phyloP scores from a whole-genome alignment of 1,284 basidiomycete genomes.

The Phenoliferia sp. region DNA sequence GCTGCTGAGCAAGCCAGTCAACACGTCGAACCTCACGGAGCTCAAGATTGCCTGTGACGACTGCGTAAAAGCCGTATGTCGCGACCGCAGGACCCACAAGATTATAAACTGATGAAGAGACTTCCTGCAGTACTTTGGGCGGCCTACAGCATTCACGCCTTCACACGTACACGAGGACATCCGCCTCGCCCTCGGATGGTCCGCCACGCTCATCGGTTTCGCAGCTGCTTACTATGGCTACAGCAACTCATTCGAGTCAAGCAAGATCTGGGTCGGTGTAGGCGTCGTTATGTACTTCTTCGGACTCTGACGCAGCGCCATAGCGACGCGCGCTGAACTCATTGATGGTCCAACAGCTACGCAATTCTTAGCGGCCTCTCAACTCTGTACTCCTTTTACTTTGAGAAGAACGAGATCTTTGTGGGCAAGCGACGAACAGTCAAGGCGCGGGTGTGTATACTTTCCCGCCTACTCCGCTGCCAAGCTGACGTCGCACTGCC shows the following conservation, averaged over 20 bases:
- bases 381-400: conserved; percentile 69
- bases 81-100: not conserved
- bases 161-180: conserved; percentile 80
- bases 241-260: conserved; percentile 76
- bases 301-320: not conserved
- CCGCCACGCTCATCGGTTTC: conserved; percentile 69
- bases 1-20: conserved; percentile 56
- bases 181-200: conserved; percentile 74
- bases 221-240: conserved; percentile 78
- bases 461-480: not conserved
- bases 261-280: conserved; percentile 69
- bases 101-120: not conserved
- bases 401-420: conserved; percentile 74
- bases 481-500: not conserved
- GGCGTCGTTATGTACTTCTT: conserved; percentile 55
- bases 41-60: conserved; percentile 88
- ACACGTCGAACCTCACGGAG: conserved; percentile 71
- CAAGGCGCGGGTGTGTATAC: conserved; percentile 62
- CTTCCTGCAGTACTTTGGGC: conserved; percentile 62
- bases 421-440: conserved; percentile 76
- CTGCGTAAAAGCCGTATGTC: conserved; percentile 74
- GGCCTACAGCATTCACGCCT: conserved; percentile 72
- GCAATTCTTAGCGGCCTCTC: conserved; percentile 62
- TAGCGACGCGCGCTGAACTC: not conserved
- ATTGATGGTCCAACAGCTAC: conserved; percentile 54